Evolutionary conservation across 495 filamentous ascomycete species (phyloP).

Genomic region (Sabuloglossum arenarium): DNA sequence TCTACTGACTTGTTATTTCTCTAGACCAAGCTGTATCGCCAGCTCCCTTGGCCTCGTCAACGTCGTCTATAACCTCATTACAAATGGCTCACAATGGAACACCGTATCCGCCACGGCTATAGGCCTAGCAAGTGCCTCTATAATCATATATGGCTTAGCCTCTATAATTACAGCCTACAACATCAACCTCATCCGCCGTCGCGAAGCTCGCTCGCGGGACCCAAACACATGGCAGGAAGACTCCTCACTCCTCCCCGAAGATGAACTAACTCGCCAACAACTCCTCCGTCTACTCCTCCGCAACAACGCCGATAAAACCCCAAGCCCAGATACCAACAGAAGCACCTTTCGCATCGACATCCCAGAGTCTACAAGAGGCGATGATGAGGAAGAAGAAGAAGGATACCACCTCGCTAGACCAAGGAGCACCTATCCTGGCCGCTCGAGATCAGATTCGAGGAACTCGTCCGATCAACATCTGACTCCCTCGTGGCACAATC

Average conservation of each 20-base stretch:
- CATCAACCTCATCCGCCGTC: neutral
- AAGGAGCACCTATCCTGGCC: neutral
- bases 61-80: slow-evolving; percentile 14
- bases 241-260: neutral
- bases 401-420: neutral
- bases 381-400: neutral
- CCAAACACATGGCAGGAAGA: slow-evolving; percentile 1
- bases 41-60: slow-evolving; percentile 13
- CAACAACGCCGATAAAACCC: neutral
- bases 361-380: neutral
- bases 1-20: neutral
- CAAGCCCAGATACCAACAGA: neutral
- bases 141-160: neutral
- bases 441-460: neutral
- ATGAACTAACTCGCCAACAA: neutral
- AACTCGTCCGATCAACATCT: neutral
- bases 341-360: slow-evolving; percentile 1
- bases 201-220: neutral
- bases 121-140: neutral
- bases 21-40: neutral
- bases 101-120: neutral
- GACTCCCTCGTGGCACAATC: neutral
- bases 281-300: neutral
- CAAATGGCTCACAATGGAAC: slow-evolving; percentile 9
- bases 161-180: neutral